Evolutionary conservation across 345 rosid genomes (phyloP), one percentile per base, ranked within the genome.

Genomic region (Stellera chamaejasme): DNA sequence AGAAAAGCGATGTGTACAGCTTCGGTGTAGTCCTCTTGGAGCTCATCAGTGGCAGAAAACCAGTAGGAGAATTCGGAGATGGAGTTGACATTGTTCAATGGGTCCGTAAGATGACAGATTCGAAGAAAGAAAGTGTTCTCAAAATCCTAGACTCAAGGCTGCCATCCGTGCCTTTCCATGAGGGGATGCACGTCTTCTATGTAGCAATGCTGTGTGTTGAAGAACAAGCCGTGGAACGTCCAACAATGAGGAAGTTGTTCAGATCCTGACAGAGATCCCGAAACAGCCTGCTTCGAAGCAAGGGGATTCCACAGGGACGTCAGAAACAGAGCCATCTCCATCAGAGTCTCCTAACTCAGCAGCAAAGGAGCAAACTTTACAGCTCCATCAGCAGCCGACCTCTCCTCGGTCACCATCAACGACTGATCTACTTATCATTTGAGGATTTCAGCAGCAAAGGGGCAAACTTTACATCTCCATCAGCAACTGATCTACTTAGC

Each of bases 61-160:
- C 84, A 0, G 87, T 82, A 0, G 87, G 87, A 11, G 87, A 82
- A 61, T 82, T 82, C 2, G 87, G 87, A 2, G 87, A 82, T 3
- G 84, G 84, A 2, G 87, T 79, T 64, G 87, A 82, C 76, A 82
- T 82, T n/a, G 84, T 82, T 63, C 87, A 82, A 51, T 82, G 87
- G 87, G 75, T 82, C 49, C 56, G 82, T 8, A 79, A 74, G 63
- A 72, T 77, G 80, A 82, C 87, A 7, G 75, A 75, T 63, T 82
- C 84, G 10, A 79, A 60, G 69, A 76, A 68, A 75, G 87, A 82
- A 52, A 84, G 78, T 49, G 80, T 74, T 16, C 64, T 74, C 1
- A 76, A 82, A 58, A 72, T 82, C 62, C 74, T 82, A 0, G 87
- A 82, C 26, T 78, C 73, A 2, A 72, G 87, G 52, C 87, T 82